Percentiles rank a stretch among this genome's conserved stretches.
Conservation (phyloP, 225 moss, liverwort and hornwort genomes). For the Ulota crispa region DNA sequence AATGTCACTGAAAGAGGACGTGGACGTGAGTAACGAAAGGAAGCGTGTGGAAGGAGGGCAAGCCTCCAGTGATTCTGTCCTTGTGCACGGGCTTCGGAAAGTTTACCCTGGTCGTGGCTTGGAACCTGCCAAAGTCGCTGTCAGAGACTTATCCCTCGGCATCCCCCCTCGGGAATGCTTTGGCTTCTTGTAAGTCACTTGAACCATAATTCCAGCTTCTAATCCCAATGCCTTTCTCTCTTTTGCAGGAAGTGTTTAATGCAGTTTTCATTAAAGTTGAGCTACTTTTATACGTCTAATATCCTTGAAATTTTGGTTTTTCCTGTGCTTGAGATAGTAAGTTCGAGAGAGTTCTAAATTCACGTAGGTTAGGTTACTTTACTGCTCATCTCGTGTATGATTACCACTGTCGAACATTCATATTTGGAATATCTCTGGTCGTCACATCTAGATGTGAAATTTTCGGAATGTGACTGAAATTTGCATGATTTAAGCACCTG, state of each 20-base stretch:
- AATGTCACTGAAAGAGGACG: slow-evolving; percentile 51
- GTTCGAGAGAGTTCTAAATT: not conserved
- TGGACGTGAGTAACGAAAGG: slow-evolving; percentile 79
- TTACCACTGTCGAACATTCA: not conserved
- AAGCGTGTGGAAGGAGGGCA: slow-evolving; percentile 69
- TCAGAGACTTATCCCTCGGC: slow-evolving; percentile 75
- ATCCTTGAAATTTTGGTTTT: not conserved
- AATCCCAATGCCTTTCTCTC: not conserved
- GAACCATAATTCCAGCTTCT: not conserved
- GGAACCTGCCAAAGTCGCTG: slow-evolving; percentile 73
- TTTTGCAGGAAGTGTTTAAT: too few species aligned
- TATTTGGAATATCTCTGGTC: not conserved
- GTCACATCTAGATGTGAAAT: not conserved
- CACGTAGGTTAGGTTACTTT: not conserved
- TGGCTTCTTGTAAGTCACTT: slow-evolving; percentile 78
- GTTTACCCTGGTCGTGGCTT: slow-evolving; percentile 63
- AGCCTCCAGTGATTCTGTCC: slow-evolving; percentile 64
- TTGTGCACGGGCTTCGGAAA: slow-evolving; percentile 72
- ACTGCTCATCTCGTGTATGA: not conserved
- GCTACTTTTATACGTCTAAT: not conserved
- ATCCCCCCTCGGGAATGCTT: slow-evolving; percentile 90
- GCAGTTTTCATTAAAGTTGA: too few species aligned
- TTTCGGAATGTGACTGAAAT: not conserved
- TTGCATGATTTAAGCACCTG: not conserved
- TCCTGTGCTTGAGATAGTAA: not conserved